Conservation (phyloP, 495 filamentous ascomycete species). For the Talaromyces stipitatus region DNA sequence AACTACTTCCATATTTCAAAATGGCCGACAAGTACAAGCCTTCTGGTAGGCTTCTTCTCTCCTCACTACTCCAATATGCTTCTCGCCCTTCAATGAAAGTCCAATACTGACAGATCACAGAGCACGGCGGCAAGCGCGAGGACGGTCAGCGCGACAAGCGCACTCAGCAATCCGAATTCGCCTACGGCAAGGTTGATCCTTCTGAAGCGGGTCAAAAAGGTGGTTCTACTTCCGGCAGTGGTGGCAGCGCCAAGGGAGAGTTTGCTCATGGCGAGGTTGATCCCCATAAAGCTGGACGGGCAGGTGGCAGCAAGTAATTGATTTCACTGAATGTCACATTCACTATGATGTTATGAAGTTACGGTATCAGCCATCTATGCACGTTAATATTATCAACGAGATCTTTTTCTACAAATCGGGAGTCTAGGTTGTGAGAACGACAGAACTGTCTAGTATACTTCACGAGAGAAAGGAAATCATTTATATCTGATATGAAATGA, state of each 20-base stretch:
- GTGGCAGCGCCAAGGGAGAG: not conserved
- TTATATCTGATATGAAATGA: no score
- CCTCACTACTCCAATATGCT: not conserved
- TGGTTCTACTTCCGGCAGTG: not conserved
- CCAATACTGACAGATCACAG: not conserved
- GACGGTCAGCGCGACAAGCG: not conserved
- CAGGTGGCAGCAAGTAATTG: not conserved
- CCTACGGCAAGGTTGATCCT: not conserved
- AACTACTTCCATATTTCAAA: not conserved
- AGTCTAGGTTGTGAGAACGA: no score
- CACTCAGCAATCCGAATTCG: not conserved
- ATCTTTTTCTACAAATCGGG: no score
- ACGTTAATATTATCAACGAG: not conserved
- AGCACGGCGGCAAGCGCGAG: not conserved
- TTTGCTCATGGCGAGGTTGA: not conserved
- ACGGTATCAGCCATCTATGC: not conserved
- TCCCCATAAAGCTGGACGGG: not conserved
- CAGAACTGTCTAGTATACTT: no score
- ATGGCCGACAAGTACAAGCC: conserved; percentile 2
- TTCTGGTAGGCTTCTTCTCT: not conserved
- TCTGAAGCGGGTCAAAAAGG: not conserved
- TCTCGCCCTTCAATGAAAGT: not conserved
- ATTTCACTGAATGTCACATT: not conserved
- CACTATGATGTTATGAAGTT: not conserved
- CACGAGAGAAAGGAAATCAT: no score